Evolutionary conservation across 2,329 filamentous ascomycete species (phyloP), one percentile per base, ranked within the genome.

Genomic region (Ascochyta viciae-villosae): DNA sequence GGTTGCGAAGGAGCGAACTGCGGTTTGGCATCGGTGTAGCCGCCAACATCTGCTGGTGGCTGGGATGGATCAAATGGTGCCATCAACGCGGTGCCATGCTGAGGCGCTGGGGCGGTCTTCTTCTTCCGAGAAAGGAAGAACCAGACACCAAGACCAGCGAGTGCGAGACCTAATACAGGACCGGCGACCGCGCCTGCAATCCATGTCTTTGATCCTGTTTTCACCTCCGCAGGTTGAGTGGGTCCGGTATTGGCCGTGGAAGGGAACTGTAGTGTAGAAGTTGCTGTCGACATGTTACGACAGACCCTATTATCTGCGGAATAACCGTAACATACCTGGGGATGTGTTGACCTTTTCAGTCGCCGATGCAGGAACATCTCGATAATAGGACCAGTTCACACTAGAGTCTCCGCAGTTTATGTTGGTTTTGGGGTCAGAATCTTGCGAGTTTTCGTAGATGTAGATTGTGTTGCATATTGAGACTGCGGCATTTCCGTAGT

Each of bases 391-490:
- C 70, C 70, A 73, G 43, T 65, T 64, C 3, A 58, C 46, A 22
- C 61, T 60, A 6, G 37, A 53, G 1, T 63, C 53, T 27, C 70
- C 68, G 38, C 70, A 73, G 13, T 69, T 54, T 35, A 73, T 73
- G 35, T 73, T 64, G 2, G 63, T 71, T 23, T 64, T 66, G 1
- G 68, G 68, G 12, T 59, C 65, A 7, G 66, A 64, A 44, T 72
- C 68, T 16, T 58, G 58, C n/a, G 58, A 58, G 42, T 66, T 70
- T 49, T 71, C 67, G 47, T 55, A 73, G 34, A 73, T 72, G 56
- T 67, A 72, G 9, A 61, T 65, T 0, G 69, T 69, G 47, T 73
- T 73, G 48, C 70, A 73, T 3, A 71, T 54, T 2, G 65, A 67
- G 8, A 48, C 46, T 5, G 50, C 31, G 2, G 57, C 26, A 35